Evolutionary conservation across 805 yeast species (phyloP), one percentile per base, ranked within the genome.

Genomic region (Nakazawaea ernobii): DNA sequence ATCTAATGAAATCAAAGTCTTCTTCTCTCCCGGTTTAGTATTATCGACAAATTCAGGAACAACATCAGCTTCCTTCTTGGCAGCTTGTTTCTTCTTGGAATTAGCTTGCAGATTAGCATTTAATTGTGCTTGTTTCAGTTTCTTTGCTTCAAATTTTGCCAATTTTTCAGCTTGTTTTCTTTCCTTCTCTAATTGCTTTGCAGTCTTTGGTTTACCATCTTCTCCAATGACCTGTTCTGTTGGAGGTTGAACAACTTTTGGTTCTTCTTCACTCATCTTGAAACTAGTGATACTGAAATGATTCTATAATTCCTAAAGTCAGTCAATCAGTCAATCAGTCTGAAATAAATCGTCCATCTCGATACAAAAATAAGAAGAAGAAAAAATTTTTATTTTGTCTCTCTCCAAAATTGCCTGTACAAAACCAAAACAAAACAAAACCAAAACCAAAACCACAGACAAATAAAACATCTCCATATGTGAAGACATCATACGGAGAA

Each of bases 21-120:
- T 94, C 80, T 92, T 94, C 59, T 90, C 95, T 52, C 99, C 99
- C 2, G 86, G 81, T 42, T 73, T 76, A 41, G 99, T 94, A 49
- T 71, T 69, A 65, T 94, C 99, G 43, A 81, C 79, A 65, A 82
- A 94, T 59, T 84, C 94, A n/a, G 97, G 95, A 36, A 76, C 73
- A 37, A 86, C 84, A 59, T 79, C 95, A 35, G 68, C 82, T 42
- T 65, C 81, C 60, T 79, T 80, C 69, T 82, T 83, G 59, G 79
- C 83, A 65, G 77, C 79, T 63, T 82, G 81, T 59, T 82, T 80
- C 40, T 70, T 72, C 52, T 72, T 71, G 20, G 66, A 56, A 48
- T 71, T 67, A 50, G 67, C 67, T 35, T 65, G 63, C 40, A 69
- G 68, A 39, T 72, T 74, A 50, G 71, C 73, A 46, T 75, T 74